phyloP scores from a whole-genome alignment of 352 stramenopile species.

The Globisporangium recalcitrans region DNA sequence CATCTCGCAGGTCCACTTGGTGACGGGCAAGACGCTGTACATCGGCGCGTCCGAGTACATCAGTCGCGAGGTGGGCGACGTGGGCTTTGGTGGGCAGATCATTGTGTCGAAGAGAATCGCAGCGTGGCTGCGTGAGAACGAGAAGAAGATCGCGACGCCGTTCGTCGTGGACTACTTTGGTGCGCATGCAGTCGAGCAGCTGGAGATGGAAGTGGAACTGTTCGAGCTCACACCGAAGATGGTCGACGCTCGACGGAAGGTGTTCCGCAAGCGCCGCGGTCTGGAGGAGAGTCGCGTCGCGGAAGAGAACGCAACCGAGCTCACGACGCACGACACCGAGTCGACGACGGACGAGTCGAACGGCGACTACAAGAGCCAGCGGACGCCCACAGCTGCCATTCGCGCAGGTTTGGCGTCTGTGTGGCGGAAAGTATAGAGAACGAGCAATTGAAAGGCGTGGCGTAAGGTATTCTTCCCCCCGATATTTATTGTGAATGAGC shows the following conservation, averaged over 20 bases:
- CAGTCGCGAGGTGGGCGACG: conserved; percentile 52
- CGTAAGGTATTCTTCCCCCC: not conserved
- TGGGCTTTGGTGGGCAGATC: conserved; percentile 65
- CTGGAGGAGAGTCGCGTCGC: conserved; percentile 24
- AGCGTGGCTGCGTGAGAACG: conserved; percentile 36
- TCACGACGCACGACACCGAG: conserved; percentile 20
- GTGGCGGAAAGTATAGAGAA: conserved; percentile 24
- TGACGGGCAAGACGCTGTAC: conserved; percentile 64
- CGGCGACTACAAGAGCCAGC: conserved; percentile 33
- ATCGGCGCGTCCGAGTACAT: conserved; percentile 64
- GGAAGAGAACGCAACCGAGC: conserved; percentile 24
- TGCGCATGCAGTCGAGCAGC: conserved; percentile 34
- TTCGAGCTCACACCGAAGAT: conserved; percentile 57
- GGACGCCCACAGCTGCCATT: conserved; percentile 36
- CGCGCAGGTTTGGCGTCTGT: conserved; percentile 30
- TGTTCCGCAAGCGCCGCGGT: conserved; percentile 40
- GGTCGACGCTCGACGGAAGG: conserved; percentile 43
- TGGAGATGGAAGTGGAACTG: conserved; percentile 56
- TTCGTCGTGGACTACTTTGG: conserved; percentile 52
- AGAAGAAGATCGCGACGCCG: conserved; percentile 32
- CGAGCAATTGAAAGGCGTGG: not conserved
- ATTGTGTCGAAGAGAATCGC: conserved; percentile 60
- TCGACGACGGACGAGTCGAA: conserved; percentile 33
- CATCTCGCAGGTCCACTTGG: conserved; percentile 47
- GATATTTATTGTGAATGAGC: conserved; percentile 13